Base-by-base conservation (phyloP, 2,329 filamentous ascomycete genomes). In the Raffaelea ambrosiae region DNA sequence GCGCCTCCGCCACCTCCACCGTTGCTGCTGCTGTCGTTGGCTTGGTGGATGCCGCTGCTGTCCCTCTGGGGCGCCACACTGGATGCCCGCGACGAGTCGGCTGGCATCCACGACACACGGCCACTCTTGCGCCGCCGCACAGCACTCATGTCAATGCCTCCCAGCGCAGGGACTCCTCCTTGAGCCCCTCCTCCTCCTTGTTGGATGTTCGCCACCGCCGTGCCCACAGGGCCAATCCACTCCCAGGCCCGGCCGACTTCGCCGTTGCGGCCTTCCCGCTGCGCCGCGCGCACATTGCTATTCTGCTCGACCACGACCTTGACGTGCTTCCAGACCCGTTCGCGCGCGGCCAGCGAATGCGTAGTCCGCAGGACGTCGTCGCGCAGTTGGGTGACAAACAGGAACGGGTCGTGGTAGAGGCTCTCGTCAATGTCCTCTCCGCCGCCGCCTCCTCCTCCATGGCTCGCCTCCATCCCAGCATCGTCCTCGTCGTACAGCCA, bases 331-430 rank as follows among this genome's bases (percentile, higher is more conserved):
- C 94, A 98, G 44, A 98, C 72, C 48, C 80, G 78, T 60, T 93
- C 85, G 35, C 93, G 77, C 57, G 89, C 79, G 9, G 75, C 73
- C 19, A 90, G 74, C 3, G 79, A 84, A 63, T 96, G 88, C 52
- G 95, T 83, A 23, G 84, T 79, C 19, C 91, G 76, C 36, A 98
- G 72, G 3, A 98, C 84, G 60, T 97, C 91, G 60, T 98, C 93
- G 51, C 93, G 77, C 47, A 98, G 70, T 61, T 97, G 93, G 1
- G 87, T 87, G 57, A 96, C 78, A 59, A 88, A 87, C 52, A 98
- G 78, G 68, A 86, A 95, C 1, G 83, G 74, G 53, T 96, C 90
- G 3, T 39, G 48, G 36, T 26, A 31, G 20, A 26, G 43, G 18
- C 81, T 77, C 45, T 94, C 88, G 21, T 79, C 78, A 45, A 83